Conservation (phyloP, 805 yeast species). For the Lachancea mirantina region DNA sequence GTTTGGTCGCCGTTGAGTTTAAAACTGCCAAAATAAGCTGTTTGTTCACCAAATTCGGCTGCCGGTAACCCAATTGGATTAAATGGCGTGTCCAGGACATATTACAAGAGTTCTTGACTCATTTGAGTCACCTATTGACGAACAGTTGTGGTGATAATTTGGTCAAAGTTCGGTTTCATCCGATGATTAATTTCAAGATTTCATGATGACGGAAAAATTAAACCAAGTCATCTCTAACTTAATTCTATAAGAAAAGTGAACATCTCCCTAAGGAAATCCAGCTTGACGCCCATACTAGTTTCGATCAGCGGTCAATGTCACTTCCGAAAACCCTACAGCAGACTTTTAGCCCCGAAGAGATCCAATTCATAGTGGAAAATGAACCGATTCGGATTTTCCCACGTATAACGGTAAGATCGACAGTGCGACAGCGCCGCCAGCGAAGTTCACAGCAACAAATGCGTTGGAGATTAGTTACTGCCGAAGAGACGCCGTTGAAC, state of each 20-base stretch:
- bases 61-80: conserved; percentile 12
- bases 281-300: neutral
- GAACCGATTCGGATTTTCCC: conserved; percentile 71
- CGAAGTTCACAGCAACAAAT: conserved; percentile 2
- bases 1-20: conserved; percentile 84
- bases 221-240: neutral
- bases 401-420: conserved; percentile 35
- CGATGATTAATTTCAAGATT: conserved; percentile 1
- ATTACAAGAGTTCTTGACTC: no score
- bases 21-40: conserved; percentile 78
- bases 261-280: neutral
- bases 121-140: neutral
- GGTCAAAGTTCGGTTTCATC: no score
- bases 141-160: no score
- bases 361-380: conserved; percentile 80
- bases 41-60: conserved; percentile 31
- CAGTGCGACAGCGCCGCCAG: conserved; percentile 10
- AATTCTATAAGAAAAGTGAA: neutral
- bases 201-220: neutral
- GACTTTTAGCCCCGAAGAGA: conserved; percentile 66
- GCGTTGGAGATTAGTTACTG: conserved; percentile 31
- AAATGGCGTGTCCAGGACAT: conserved; percentile 1
- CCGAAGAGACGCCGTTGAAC: conserved; percentile 28
- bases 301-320: conserved; percentile 40
- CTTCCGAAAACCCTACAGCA: conserved; percentile 48